These are phyloP conservation scores for Pyrenophora teres DNA, from an alignment of 2,329 filamentous ascomycete species.

Conservation along the genomic window DNA sequence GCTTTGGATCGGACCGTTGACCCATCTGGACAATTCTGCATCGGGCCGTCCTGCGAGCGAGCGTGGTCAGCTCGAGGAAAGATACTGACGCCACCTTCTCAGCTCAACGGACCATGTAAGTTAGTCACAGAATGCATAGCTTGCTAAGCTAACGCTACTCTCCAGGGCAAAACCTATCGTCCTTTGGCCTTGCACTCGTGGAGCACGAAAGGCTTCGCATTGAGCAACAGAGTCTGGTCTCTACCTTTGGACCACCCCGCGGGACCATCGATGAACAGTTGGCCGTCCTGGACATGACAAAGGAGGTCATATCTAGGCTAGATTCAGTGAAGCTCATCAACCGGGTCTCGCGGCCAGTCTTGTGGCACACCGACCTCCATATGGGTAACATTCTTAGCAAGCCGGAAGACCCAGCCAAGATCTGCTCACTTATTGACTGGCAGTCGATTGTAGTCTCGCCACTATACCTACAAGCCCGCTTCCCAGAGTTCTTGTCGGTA, in stretches of 20 bases:
- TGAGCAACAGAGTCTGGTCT: not conserved
- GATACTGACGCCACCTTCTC: too few species aligned
- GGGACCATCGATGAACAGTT: constrained; percentile 21
- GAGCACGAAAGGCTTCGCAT: constrained; percentile 22
- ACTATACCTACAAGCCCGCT: constrained; percentile 23
- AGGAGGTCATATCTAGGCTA: constrained; percentile 16
- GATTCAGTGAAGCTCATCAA: constrained; percentile 10
- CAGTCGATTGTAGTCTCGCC: constrained; percentile 30
- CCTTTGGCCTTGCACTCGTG: constrained; percentile 24
- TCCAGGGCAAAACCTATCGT: constrained; percentile 23
- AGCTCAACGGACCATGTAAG: constrained; percentile 19
- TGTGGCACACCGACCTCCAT: constrained; percentile 45
- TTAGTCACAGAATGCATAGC: not conserved
- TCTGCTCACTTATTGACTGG: constrained; percentile 32
- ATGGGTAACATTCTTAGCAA: constrained; percentile 46
- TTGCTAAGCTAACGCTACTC: constrained; percentile 8
- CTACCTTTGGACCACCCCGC: constrained; percentile 11
- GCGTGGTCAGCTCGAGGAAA: constrained; percentile 4
- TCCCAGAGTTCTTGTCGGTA: constrained; percentile 22
- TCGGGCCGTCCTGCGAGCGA: constrained; percentile 25
- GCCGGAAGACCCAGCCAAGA: constrained; percentile 21
- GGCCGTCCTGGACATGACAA: constrained; percentile 16
- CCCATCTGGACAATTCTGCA: constrained; percentile 21
- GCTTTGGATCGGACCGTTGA: constrained; percentile 11
- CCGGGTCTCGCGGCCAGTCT: constrained; percentile 10